Percentiles rank a stretch among this genome's conserved stretches.
phyloP scores from a whole-genome alignment of 345 rosid genomes.

The Citrus unshiu region DNA sequence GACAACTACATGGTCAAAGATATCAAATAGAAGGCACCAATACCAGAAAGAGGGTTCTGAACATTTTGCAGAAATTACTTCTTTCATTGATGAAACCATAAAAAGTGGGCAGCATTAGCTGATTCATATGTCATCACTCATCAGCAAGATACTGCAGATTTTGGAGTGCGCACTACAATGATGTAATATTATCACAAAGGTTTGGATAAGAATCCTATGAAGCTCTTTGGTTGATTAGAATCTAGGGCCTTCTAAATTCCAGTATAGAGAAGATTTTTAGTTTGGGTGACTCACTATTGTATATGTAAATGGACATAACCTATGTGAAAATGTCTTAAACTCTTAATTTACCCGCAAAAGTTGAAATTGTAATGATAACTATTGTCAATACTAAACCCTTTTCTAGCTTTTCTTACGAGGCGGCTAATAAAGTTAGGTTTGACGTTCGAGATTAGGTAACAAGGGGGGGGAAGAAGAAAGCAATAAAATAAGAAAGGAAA shows the following conservation, averaged over 20 bases:
- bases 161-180: neutral
- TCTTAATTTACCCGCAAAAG: too few species aligned
- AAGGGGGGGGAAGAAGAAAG: neutral
- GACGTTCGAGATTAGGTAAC: neutral
- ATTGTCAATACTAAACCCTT: too few species aligned
- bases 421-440: neutral
- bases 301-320: too few species aligned
- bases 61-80: neutral
- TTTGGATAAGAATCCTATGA: conserved; percentile 9
- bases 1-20: neutral
- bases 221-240: neutral
- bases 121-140: neutral
- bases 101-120: neutral
- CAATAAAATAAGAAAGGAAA: neutral
- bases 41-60: neutral
- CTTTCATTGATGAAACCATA: neutral
- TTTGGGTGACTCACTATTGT: too few species aligned
- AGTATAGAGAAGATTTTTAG: neutral
- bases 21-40: neutral
- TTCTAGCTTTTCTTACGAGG: neutral
- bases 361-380: too few species aligned
- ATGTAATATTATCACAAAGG: neutral
- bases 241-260: neutral
- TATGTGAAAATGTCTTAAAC: too few species aligned
- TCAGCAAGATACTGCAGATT: neutral